A percentile compares a stretch with the other conserved stretches of the same genome.
Evolutionary conservation across 1,139 yeast genomes (phyloP).

Genomic region (Yamadazyma epiphylla): DNA sequence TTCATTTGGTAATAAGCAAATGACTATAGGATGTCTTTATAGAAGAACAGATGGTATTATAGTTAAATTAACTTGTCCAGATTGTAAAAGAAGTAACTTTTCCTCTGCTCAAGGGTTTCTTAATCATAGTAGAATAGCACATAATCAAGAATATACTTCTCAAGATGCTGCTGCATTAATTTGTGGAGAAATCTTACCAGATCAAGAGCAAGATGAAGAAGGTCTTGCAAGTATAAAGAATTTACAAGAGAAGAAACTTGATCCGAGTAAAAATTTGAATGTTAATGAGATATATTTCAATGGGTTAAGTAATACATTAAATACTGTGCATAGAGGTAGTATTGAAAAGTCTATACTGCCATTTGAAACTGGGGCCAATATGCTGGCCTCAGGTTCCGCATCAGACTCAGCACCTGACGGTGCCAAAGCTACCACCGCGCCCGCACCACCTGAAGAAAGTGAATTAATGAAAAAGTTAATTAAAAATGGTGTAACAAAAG

Average conservation of each 20-base stretch:
- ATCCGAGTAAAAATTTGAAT: conserved; percentile 38
- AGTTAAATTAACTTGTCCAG: conserved; percentile 65
- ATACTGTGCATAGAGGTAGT: conserved; percentile 10
- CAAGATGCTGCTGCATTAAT: conserved; percentile 73
- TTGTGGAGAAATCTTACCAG: conserved; percentile 61
- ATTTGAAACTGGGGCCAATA: conserved; percentile 6
- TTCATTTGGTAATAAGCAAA: conserved; percentile 9
- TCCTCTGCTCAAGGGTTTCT: conserved; percentile 79
- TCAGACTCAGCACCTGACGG: not conserved
- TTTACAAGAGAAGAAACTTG: conserved; percentile 37
- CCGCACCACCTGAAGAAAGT: conserved; percentile 12
- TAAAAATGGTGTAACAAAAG: conserved; percentile 19
- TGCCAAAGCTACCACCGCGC: not conserved
- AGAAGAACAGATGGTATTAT: conserved; percentile 70
- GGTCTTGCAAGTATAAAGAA: conserved; percentile 45
- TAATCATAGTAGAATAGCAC: conserved; percentile 74
- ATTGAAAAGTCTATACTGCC: conserved; percentile 12
- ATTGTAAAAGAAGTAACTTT: conserved; percentile 65
- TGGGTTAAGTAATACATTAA: conserved; percentile 23
- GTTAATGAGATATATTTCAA: conserved; percentile 38
- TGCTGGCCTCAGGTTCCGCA: not conserved
- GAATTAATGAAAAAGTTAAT: conserved; percentile 28
- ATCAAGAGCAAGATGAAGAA: conserved; percentile 56
- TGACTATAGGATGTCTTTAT: conserved; percentile 55
- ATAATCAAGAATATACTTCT: conserved; percentile 64